Base-by-base conservation (phyloP, 768 basidiomycete genomes). In the Mycena vulgaris region DNA sequence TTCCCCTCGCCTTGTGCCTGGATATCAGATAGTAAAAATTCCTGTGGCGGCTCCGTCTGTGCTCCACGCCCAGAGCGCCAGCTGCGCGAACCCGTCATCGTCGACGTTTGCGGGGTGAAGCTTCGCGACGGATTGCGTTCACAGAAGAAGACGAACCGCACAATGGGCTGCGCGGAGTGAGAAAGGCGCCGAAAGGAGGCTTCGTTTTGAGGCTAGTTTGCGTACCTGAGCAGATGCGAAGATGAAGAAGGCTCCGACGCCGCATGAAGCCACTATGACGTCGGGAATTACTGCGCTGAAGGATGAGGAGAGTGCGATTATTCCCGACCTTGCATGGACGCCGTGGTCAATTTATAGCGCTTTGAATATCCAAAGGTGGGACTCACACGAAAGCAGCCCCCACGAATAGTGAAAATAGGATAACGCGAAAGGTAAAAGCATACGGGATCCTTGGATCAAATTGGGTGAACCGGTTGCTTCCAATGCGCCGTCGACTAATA, bases 401-500 rank as follows among this genome's bases (percentile, higher is more conserved):
- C 1, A 69, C 59, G 23, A 72, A 68, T 0, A 56, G 11, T 9
- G 71, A 68, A 45, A 72, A 72, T 11, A 69, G 10, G 2, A 72
- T 30, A 13, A 67, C 62, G 7, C 71, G 71, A 4, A 61, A 17
- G 3, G 59, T 59, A 33, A 68, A 72, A 3, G 90, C 27, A 80
- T 87, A 71, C 82, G 87, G 68, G 82, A 86, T 63, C 78, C 82
- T 45, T 13, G 42, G 17, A 39, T 68, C 63, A n/a, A n/a, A n/a
- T 8, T 70, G 39, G 23, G 55, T 51, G 23, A 61, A 21, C n/a
- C 71, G 48, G 13, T 25, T 55, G 27, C 52, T 31, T 23, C n/a
- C 48, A 8, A 48, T 31, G 28, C 58, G 66, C 39, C 58, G 56
- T 16, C 63, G 66, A 4, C 42, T 72, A 8, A 11, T 16, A 39